A percentile compares a stretch with the other conserved stretches of the same genome.
Evolutionary conservation across 2,329 filamentous ascomycete species (phyloP).

Genomic region (Ceratocystis papillata): DNA sequence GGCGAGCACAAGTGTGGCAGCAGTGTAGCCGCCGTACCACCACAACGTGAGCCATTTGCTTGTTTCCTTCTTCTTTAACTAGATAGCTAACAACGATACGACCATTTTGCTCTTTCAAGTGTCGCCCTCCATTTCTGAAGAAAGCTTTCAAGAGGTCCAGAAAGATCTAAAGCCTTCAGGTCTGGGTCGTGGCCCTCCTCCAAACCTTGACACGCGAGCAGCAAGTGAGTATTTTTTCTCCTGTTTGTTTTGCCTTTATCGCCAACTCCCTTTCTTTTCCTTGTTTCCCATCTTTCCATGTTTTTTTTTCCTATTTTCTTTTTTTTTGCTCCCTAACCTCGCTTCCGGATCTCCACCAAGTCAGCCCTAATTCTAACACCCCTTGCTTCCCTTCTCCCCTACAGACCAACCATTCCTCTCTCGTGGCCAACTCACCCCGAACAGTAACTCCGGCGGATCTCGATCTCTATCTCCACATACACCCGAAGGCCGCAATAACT

Average conservation of each 20-base stretch:
- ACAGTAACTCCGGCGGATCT: conserved; percentile 50
- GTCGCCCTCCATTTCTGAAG: conserved; percentile 20
- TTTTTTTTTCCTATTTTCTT: conserved; percentile 13
- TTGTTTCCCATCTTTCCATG: background rate
- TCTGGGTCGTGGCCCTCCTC: conserved; percentile 29
- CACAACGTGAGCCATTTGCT: conserved; percentile 29
- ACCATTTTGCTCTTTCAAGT: background rate
- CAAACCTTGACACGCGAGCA: conserved; percentile 42
- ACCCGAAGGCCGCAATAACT: conserved; percentile 38
- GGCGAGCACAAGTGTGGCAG: conserved; percentile 64
- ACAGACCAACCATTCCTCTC: conserved; percentile 45
- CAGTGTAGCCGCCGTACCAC: conserved; percentile 15
- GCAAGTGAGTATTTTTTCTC: conserved; percentile 38
- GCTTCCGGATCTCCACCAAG: background rate
- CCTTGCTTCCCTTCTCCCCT: background rate
- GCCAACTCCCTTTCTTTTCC: background rate
- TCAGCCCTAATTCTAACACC: conserved; percentile 30
- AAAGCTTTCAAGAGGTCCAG: conserved; percentile 15
- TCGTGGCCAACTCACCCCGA: conserved; percentile 51
- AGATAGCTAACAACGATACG: background rate
- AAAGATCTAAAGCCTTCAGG: conserved; percentile 10
- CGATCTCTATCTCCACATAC: conserved; percentile 54
- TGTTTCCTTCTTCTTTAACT: background rate
- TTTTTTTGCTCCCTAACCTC: background rate
- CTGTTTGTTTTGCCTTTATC: background rate